Evolutionary conservation across 225 moss, liverwort and hornwort genomes (phyloP), one percentile per base, ranked within the genome.

Genomic region (Antitrichia curtipendula): DNA sequence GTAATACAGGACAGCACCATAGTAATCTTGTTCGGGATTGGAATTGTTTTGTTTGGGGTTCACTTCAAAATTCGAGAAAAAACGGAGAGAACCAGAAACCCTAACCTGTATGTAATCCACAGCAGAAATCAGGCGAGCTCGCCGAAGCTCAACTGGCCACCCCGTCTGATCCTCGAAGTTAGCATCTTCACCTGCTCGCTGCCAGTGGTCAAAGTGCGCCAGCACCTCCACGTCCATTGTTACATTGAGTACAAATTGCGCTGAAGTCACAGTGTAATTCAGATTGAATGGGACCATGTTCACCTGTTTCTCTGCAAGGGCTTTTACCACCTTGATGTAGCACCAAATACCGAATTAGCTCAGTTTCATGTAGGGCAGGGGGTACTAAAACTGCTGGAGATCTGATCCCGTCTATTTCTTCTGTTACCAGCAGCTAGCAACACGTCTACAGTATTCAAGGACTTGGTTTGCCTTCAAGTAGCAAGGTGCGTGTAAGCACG

Each of bases 131-230:
- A 96, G 61, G 77, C 96, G 89, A 72, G 96, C 92, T 69, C 93
- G 93, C 52, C 95, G 94, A 60, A 92, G 89, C 84, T 90, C 93
- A 43, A 93, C 82, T 54, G 96, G 95, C 95, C 96, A 95, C 75
- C 63, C 91, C 73, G 84, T 90, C 82, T 90, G 96, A 77, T 88
- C 93, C 76, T 95, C 96, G 77, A 81, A 95, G 9, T 88, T 40
- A 25, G 50, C 74, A 88, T 95, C 95, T 78, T 87, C 78, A 78
- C 91, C 90, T 75, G 94, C 89, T 89, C 95, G 91, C 73, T 96
- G 96, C 96, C 96, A 96, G 78, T 92, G 91, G 87, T 96, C 96
- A 52, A 96, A 96, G 91, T 96, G 95, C 63, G 94, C 86, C 82
- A 93, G 75, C 81, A 72, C 85, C 75, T 96, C 96, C 77, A 93